Evolutionary conservation across 495 filamentous ascomycete genomes (phyloP), one percentile per base, ranked within the genome.

Genomic region (Massariosphaeria phaeospora): DNA sequence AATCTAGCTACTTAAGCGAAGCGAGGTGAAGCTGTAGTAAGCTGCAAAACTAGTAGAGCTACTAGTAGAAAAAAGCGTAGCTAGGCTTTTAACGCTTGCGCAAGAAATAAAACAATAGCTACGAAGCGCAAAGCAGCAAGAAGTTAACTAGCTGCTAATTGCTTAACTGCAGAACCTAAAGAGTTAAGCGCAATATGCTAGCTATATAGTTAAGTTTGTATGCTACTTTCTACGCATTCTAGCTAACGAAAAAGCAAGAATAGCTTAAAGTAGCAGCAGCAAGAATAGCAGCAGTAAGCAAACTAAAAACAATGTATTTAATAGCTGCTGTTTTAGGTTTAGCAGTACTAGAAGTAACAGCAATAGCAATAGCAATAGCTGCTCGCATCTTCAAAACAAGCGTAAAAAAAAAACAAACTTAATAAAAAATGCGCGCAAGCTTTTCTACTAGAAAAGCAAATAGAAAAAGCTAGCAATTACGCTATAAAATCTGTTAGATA

Each of bases 71-170:
- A 52, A 17, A 23, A 41, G 38, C 21, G 23, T 52, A 18, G 15
- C 24, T 41, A 43, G 26, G 24, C 36, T 52, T 17, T 52, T 30
- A 29, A 52, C 36, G 25, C 48, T 52, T 52, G 21, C 36, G 12
- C 17, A 31, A 15, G 26, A 52, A 24, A 52, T 33, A 52, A 52
- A 25, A 29, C n/a, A 23, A 21, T 52, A 43, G 48, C 48, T 52
- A 26, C 25, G 21, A 31, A 52, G 36, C 31, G 31, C 24, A 29
- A 25, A 52, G 36, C 23, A 41, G 18, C 10, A 42, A 18, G 36
- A 52, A 24, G 23, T 52, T 41, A 43, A 52, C 23, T 13, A 41
- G 21, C 11, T 15, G 23, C 48, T 31, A 31, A 41, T 52, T 42
- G 48, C 7, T 5, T 27, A 30, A 20, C 24, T 52, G 34, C 17